Conservation (phyloP, 306 rosid genomes). For the Prunus salicina region DNA sequence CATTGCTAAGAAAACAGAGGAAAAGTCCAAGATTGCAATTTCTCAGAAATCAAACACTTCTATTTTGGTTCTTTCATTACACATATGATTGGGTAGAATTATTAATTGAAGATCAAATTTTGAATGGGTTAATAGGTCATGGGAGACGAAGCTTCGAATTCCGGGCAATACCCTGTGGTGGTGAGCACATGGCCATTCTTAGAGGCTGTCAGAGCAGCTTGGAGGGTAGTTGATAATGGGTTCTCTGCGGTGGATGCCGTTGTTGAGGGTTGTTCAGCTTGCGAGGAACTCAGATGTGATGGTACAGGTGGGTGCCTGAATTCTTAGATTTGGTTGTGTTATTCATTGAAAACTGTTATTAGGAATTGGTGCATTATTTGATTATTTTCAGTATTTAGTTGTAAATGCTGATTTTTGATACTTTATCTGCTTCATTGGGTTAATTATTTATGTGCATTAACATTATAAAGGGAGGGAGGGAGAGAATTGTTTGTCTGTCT, state of each 20-base stretch:
- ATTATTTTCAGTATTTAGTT: background rate
- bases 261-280: slow-evolving; percentile 83
- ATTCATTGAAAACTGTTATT: background rate
- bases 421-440: slow-evolving; percentile 6
- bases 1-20: too few species aligned
- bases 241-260: slow-evolving; percentile 83
- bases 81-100: background rate
- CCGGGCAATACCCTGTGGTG: slow-evolving; percentile 55
- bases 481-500: background rate
- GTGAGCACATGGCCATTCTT: slow-evolving; percentile 96
- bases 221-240: slow-evolving; percentile 73
- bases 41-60: background rate
- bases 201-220: slow-evolving; percentile 85
- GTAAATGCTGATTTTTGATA: background rate
- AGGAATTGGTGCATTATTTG: background rate
- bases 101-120: background rate
- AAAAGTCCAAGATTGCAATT: background rate
- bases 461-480: background rate
- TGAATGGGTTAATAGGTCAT: slow-evolving; percentile 34
- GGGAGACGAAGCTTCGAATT: slow-evolving; percentile 42
- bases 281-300: slow-evolving; percentile 90
- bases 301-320: slow-evolving; percentile 68
- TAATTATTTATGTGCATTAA: background rate
- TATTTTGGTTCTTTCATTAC: slow-evolving; percentile 1
- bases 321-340: background rate